phyloP scores from a whole-genome alignment of 1,284 basidiomycete species.

The Gomphus sp. region DNA sequence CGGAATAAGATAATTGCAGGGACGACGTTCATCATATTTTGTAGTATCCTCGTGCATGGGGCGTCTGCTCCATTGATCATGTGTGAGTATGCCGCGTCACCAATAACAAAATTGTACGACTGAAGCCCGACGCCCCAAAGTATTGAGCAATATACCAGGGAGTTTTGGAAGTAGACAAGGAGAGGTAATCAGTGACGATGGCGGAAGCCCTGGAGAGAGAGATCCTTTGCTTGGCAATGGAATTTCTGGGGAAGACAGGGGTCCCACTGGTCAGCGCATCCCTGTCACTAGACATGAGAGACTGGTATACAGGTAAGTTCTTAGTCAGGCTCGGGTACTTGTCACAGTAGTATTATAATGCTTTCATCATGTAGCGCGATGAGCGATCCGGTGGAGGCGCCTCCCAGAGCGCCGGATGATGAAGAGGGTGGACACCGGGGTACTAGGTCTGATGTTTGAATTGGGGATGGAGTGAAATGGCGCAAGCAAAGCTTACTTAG shows the following conservation, averaged over 20 bases:
- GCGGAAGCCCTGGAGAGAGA: background rate
- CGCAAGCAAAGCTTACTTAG: too few relatives aligned
- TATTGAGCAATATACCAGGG: background rate
- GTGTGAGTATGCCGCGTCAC: background rate
- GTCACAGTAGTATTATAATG: background rate
- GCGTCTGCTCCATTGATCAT: background rate
- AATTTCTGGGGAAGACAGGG: background rate
- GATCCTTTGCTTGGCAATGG: background rate
- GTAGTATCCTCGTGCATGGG: background rate
- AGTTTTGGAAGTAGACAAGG: background rate
- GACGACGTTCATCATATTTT: background rate
- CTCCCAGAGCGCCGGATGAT: too few relatives aligned
- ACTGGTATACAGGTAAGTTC: background rate
- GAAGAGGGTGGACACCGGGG: background rate
- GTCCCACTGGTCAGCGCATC: background rate
- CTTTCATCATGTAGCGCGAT: background rate
- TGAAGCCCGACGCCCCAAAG: background rate
- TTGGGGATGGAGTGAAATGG: background rate
- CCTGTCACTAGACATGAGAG: background rate
- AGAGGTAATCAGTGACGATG: background rate
- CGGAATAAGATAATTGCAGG: background rate
- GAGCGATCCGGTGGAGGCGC: background rate
- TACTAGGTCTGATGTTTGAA: background rate
- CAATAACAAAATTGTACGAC: background rate
- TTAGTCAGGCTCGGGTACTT: background rate